Base-by-base conservation (phyloP, 2,329 filamentous ascomycete genomes). In the Lasiodiplodia citricola region DNA sequence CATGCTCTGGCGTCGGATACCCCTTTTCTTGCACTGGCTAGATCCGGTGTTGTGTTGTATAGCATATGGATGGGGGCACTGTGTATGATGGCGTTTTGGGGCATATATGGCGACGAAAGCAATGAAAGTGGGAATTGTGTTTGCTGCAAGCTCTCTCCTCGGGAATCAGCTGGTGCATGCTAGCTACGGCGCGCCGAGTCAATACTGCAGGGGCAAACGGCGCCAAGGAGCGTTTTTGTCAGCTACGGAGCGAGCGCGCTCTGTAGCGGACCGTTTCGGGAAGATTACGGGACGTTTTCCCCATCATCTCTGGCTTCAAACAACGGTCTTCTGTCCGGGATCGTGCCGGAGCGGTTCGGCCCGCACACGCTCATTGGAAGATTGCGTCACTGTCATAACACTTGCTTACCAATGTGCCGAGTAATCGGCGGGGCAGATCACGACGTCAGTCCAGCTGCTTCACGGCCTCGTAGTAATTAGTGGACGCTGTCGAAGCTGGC, bases 261-360 rank as follows among this genome's bases (percentile, higher is more conserved):
- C n/a, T 47, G 8, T 21, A 21, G 7, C 44, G 18, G 44, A 21
- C 44, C n/a, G 44, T 47, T 47, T 47, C 44, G n/a, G 44, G 44
- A 11, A 47, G 44, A 21, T 47, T 47, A 21, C 23, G 25, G 52
- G 14, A 31, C 25, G 11, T 54, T 7, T 28, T 54, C 16, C 23
- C 44, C 44, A 21, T 10, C 23, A 31, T 7, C 8, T 54, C 11
- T 18, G 23, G 8, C 25, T 54, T 25, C 51, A 31, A 54, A 25
- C 25, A 18, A 25, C 51, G 23, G 51, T n/a, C n/a, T 25, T 6
- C 35, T 37, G 11, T 14, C 21, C 37, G 35, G 57, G 37, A 2
- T 31, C 31, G 16, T 16, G 41, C 55, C 63, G 63, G 63, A 56
- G 63, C 63, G 63, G 63, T 51, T 66, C 63, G 63, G 63, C 63